phyloP scores from a whole-genome alignment of 108 stramenopile genomes.

The Aurantiochytrium sp. region DNA sequence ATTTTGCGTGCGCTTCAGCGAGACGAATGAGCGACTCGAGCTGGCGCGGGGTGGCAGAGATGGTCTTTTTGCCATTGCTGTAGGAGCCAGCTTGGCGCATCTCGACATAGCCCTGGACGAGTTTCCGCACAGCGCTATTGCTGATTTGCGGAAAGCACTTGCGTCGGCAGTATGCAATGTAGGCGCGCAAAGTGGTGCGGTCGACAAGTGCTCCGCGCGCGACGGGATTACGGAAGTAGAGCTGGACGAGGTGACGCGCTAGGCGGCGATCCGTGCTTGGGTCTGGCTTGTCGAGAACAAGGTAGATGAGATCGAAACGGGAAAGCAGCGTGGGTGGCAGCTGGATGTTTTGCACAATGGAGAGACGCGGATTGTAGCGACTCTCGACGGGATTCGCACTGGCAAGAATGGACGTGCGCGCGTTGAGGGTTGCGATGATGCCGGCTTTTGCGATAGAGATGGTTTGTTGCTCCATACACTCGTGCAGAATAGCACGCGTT shows the following conservation, averaged over 20 bases:
- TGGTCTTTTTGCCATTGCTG: conserved; percentile 66
- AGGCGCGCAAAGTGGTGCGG: not conserved
- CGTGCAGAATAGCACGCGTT: conserved; percentile 94
- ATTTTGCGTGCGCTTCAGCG: conserved; percentile 83
- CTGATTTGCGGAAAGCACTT: conserved; percentile 39
- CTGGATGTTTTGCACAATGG: conserved; percentile 96
- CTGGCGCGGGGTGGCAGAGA: conserved; percentile 96
- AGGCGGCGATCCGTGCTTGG: conserved; percentile 73
- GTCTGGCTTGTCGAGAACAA: conserved; percentile 86
- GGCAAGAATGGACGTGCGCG: conserved; percentile 91
- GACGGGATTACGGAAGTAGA: conserved; percentile 74
- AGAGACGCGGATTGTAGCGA: conserved; percentile 87
- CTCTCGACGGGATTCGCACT: conserved; percentile 95
- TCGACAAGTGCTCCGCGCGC: conserved; percentile 51
- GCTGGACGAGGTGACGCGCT: conserved; percentile 76
- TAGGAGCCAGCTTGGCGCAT: conserved; percentile 65
- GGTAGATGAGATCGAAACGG: conserved; percentile 97
- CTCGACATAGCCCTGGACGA: conserved; percentile 80
- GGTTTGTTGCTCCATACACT: conserved; percentile 99
- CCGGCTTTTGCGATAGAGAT: conserved; percentile 97
- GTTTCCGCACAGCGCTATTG: conserved; percentile 72
- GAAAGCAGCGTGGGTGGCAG: conserved; percentile 93
- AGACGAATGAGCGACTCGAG: conserved; percentile 92
- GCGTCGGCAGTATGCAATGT: not conserved
- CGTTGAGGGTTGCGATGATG: conserved; percentile 93